Evolutionary conservation across 1,284 basidiomycete species (phyloP), one percentile per base, ranked within the genome.

Genomic region (Ustilago lituana): DNA sequence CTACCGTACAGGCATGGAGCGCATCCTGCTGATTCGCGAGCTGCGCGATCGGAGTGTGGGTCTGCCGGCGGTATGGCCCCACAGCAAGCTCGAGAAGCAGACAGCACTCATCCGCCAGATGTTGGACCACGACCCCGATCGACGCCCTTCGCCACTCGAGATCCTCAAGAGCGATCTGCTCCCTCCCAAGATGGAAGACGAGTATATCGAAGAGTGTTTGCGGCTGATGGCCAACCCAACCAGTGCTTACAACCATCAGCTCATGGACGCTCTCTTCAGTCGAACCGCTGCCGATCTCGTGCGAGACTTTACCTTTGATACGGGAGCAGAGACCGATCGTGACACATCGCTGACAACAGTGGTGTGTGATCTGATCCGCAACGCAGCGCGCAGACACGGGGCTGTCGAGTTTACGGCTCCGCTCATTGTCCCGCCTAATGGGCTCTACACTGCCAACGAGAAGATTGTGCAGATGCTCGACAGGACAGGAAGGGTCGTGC

Each of bases 1-100:
- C 32, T 95, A 96, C 83, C 86, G 87, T n/a, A 97, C 94, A 0
- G 89, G 88, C 2, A 88, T 92, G 51, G 94, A 98, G 80, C 88
- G 94, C 14, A 90, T 92, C 39, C 87, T 87, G 3, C 91, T 94
- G 15, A 86, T 97, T 6, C 90, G 90, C 64, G 88, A 89, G 45
- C 82, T 96, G 31, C 85, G 94, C 11, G 88, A 87, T 64, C 88
- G 89, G 0, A 84, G 86, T 5, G 87, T 95, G 33, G 85, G 86
- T 35, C 93, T 97, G 75, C 94, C 94, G 1, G 56, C 82, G 1
- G 85, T 85, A 1, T 98, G 94, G 94, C 80, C 82, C 1, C 57
- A 51, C 58, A 73, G 83, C 11, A 87, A 86, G 58, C 86, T 89
- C 26, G 84, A 86, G 2, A 83, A 84, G 54, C 82, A 83, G 58